These are phyloP conservation scores for Trichoderma sp. DNA, from an alignment of 2,329 filamentous ascomycete species.

Conservation along the genomic window DNA sequence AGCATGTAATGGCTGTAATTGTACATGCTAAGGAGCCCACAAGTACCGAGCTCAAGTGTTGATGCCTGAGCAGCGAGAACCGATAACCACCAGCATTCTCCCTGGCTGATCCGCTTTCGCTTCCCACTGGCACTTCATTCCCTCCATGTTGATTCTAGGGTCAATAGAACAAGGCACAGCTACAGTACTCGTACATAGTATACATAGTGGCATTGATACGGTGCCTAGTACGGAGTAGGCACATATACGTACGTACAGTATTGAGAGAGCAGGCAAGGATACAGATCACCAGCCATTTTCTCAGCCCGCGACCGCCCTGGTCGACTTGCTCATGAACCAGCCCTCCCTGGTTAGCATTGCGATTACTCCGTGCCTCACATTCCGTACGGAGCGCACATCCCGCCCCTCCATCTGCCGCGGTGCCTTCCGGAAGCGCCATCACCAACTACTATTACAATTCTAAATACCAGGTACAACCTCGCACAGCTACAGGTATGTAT, in stretches of 20 bases:
- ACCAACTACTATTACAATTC: not conserved
- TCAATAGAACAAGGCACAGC: not conserved
- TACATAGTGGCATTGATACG: not conserved
- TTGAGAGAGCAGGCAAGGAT: not conserved
- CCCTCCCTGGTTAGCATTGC: not conserved
- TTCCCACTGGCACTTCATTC: not conserved
- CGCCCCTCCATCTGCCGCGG: not conserved
- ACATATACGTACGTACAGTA: too few species aligned
- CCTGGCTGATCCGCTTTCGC: slow-evolving; percentile 1
- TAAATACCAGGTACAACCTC: not conserved
- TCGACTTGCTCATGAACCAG: not conserved
- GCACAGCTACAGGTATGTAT: not conserved
- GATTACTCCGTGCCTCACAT: not conserved
- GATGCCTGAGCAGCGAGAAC: slow-evolving; percentile 17
- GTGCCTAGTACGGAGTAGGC: not conserved
- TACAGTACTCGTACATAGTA: not conserved
- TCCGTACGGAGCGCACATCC: not conserved
- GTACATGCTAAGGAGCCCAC: not conserved
- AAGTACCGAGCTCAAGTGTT: slow-evolving; percentile 6
- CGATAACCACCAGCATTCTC: slow-evolving; percentile 4
- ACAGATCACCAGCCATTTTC: not conserved
- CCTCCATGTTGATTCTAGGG: not conserved
- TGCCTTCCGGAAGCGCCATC: not conserved
- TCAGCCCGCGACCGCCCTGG: not conserved
- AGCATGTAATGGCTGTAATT: not conserved